phyloP scores from a whole-genome alignment of 1,284 basidiomycete species.

The Leccinum pallidistipes region DNA sequence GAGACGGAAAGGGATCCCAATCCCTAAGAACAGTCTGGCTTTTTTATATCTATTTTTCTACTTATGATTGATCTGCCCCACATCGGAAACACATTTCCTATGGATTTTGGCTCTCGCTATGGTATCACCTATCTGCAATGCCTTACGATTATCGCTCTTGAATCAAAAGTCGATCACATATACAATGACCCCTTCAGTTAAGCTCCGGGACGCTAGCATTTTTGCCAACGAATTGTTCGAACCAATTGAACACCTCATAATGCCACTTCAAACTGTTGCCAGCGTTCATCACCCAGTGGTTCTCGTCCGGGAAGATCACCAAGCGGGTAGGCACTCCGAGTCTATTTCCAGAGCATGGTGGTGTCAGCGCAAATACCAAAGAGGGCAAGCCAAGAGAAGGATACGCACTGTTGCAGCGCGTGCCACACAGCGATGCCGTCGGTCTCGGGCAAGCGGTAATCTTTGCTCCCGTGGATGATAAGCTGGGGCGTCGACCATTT shows the following conservation, averaged over 20 bases:
- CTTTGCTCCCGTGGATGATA: constrained; percentile 84
- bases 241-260: constrained; percentile 87
- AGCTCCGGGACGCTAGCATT: constrained; percentile 6
- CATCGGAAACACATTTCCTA: constrained; percentile 10
- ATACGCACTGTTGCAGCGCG: constrained; percentile 70
- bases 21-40: too few species aligned
- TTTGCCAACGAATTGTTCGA: constrained; percentile 68
- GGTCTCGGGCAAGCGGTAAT: constrained; percentile 81
- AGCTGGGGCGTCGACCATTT: constrained; percentile 88
- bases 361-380: background rate
- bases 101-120: constrained; percentile 1
- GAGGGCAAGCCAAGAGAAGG: background rate
- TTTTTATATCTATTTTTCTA: constrained; percentile 12
- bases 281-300: constrained; percentile 85
- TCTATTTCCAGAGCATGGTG: constrained; percentile 38
- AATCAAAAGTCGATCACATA: background rate
- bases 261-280: constrained; percentile 86
- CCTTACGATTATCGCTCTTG: background rate
- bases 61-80: constrained; percentile 10
- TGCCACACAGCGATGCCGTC: constrained; percentile 84
- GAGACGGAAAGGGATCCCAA: too few species aligned
- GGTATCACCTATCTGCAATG: background rate
- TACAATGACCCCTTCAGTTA: constrained; percentile 29
- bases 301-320: constrained; percentile 91
- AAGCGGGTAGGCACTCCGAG: constrained; percentile 71